Percentiles rank a stretch among this genome's conserved stretches.
These are phyloP conservation scores for Candida sanyaensis DNA, from an alignment of 1,139 yeast species.

Conservation along the genomic window DNA sequence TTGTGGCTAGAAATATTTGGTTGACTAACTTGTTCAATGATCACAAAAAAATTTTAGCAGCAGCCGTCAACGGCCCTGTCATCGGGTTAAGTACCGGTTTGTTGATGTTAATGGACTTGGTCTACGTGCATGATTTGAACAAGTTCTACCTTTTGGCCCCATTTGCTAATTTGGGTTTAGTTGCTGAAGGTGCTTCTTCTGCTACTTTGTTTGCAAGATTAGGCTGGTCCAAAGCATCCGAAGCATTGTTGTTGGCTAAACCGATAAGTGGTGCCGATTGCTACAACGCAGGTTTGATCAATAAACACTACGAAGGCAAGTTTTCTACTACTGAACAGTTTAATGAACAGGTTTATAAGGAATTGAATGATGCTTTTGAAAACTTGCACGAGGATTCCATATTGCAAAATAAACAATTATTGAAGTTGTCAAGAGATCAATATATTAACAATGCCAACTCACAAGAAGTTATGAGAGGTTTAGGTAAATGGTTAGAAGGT, in stretches of 20 bases:
- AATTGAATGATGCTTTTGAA: slow-evolving; percentile 46
- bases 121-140: slow-evolving; percentile 63
- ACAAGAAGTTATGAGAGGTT: slow-evolving; percentile 68
- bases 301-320: slow-evolving; percentile 46
- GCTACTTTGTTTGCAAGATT: slow-evolving; percentile 68
- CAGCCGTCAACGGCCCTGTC: slow-evolving; percentile 86
- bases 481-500: slow-evolving; percentile 70
- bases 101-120: slow-evolving; percentile 73
- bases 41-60: slow-evolving; percentile 72
- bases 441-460: slow-evolving; percentile 56
- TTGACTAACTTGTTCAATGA: slow-evolving; percentile 69
- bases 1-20: slow-evolving; percentile 70
- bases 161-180: slow-evolving; percentile 80
- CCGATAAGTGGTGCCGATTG: slow-evolving; percentile 67
- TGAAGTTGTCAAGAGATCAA: slow-evolving; percentile 48
- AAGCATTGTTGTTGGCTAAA: slow-evolving; percentile 69
- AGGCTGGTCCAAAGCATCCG: slow-evolving; percentile 74
- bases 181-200: slow-evolving; percentile 80
- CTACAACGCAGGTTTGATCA: slow-evolving; percentile 59
- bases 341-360: slow-evolving; percentile 52
- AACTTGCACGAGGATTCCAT: slow-evolving; percentile 62
- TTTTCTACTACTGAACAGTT: slow-evolving; percentile 59
- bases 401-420: slow-evolving; percentile 60
- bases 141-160: slow-evolving; percentile 70
- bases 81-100: slow-evolving; percentile 79